Evolutionary conservation across 1,284 basidiomycete genomes (phyloP), one percentile per base, ranked within the genome.

Genomic region (Veloboletus limbatus): DNA sequence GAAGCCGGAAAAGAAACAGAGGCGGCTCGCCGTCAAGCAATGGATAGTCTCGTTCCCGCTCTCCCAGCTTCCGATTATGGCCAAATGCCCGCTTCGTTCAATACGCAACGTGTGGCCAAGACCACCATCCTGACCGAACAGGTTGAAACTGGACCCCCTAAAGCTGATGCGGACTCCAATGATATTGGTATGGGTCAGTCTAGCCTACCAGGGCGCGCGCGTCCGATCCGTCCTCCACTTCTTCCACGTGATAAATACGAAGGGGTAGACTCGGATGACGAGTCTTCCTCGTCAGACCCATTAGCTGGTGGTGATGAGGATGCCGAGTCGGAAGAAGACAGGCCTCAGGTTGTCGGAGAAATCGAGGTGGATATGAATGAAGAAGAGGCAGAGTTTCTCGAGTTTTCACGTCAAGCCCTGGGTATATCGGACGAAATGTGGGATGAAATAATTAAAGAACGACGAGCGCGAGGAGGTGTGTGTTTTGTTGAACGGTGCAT

Each of bases 301-400:
- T 47, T 68, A 25, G 51, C 47, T 13, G 62, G 63, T 16, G 62
- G 56, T 16, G 85, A 85, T 14, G 81, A 76, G 20, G 77, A 80
- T 20, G 80, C 78, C 26, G 82, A 82, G 13, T 74, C 72, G 8
- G 90, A 89, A 37, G 87, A 91, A 54, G 89, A 91, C 30, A 71
- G 72, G 17, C 87, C 89, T 1, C 83, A 88, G 56, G 74, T 92
- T 2, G 82, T 88, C 2, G 90, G 88, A 17, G 88, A 91, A 22
- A 68, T 90, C 14, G 89, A 93, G 56, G 78, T 92, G 34, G 86
- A 94, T 53, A 94, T 97, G 85, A 80, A 77, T 16, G 83, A 88
- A 55, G 94, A 97, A 67, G 79, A 91, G 65, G 90, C 88, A 52
- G 94, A 96, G 54, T 97, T 97, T 55, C 70, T 97, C 35, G 87